Evolutionary conservation across 129 eudicot species (phyloP), one percentile per base, ranked within the genome.

Genomic region (Flaveria linearis): DNA sequence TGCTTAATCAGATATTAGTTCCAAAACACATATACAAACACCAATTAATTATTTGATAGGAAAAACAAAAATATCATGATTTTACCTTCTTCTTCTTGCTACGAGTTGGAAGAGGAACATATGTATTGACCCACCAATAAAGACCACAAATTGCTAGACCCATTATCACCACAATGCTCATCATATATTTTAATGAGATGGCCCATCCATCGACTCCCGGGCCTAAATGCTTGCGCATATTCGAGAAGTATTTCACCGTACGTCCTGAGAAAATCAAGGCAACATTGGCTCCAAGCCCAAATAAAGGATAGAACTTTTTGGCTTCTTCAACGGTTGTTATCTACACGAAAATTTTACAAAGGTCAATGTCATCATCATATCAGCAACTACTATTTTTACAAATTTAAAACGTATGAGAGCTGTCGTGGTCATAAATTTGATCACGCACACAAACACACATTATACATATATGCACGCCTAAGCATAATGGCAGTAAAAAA

Each of bases 131-230:
- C 99, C 99, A 95, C 99, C 99, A 91, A 80, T 95, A 91, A 69
- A 86, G 82, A 83, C 77, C 83, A 36, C 99, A 95, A 76, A 95
- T 95, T 11, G 89, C 82, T 8, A 91, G 33, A 14, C 99, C 99
- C 99, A 95, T 89, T 75, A 78, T 0, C 65, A 95, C 99, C 45
- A 91, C 99, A 80, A 95, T 95, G 69, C 96, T 89, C 99, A 95
- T 95, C 99, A 95, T 95, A 77, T 82, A 96, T 82, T 87, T 91
- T 43, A 95, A 78, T 47, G 99, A 95, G 50, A 95, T 74, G 69
- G 99, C 96, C 99, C 99, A 95, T 46, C 99, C 99, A 70, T 95
- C 99, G 39, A 95, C 97, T 49, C 99, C 97, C 4, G 99, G 99
- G 16, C 97, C 97, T 76, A 95, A 85, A 76, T 75, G 86, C 68